Percentiles rank a stretch among this genome's conserved stretches.
Conservation (phyloP, 208 protist species). For the Acanthamoeba quina region DNA sequence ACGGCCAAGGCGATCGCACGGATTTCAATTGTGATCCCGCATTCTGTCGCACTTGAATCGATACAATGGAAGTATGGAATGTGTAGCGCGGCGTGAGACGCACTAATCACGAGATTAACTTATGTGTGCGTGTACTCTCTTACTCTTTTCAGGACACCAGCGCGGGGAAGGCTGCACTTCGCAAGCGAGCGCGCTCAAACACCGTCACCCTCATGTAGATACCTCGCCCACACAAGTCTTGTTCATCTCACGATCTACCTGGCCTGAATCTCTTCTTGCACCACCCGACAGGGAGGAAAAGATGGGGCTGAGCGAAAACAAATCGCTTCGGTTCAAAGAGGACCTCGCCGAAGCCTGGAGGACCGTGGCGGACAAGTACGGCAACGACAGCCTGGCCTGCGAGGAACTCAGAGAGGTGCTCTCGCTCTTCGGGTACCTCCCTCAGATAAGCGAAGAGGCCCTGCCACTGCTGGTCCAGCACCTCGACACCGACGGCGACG, state of each 20-base stretch:
- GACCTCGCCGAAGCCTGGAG: slow-evolving; percentile 35
- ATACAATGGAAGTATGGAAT: no score
- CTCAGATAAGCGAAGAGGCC: slow-evolving; percentile 14
- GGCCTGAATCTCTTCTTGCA: background rate
- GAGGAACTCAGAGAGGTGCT: slow-evolving; percentile 41
- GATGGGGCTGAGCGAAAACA: slow-evolving; percentile 38
- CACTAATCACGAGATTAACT: no score
- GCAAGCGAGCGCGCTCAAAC: background rate
- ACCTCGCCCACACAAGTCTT: background rate
- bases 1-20: no score
- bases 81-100: no score
- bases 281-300: background rate
- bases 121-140: background rate
- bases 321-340: background rate
- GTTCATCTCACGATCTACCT: background rate
- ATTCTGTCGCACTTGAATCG: no score
- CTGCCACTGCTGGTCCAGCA: slow-evolving; percentile 33
- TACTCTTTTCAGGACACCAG: background rate
- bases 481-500: slow-evolving; percentile 43
- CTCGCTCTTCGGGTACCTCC: background rate
- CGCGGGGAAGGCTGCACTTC: background rate
- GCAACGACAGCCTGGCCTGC: slow-evolving; percentile 21
- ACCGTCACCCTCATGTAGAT: background rate
- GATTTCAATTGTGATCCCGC: no score
- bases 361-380: slow-evolving; percentile 50